Conservation (phyloP, 208 protist species). For the Herpetomonas muscarum region DNA sequence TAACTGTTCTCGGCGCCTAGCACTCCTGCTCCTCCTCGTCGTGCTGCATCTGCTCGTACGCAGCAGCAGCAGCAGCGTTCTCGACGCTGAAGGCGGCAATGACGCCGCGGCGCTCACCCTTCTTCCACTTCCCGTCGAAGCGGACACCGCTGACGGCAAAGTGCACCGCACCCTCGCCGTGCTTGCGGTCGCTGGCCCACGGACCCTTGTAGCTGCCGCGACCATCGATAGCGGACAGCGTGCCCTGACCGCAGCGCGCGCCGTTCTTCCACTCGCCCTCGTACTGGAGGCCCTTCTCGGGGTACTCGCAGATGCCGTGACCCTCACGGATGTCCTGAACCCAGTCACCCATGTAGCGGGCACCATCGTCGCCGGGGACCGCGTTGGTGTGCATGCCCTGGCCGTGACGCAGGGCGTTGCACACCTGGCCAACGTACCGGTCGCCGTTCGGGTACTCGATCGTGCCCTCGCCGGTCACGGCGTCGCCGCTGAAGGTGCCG, state of each 20-base stretch:
- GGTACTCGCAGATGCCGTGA: neutral
- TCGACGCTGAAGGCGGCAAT: neutral
- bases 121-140: constrained; percentile 8
- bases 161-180: constrained; percentile 2
- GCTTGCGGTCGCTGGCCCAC: neutral
- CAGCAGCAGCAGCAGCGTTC: no score
- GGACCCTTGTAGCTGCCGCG: constrained; percentile 2
- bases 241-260: neutral
- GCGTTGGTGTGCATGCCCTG: neutral
- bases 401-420: neutral
- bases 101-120: neutral
- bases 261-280: neutral
- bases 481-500: neutral
- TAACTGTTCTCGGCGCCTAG: no score
- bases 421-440: neutral
- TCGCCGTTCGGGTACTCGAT: constrained; percentile 3
- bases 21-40: no score
- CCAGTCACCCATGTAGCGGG: neutral
- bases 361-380: neutral
- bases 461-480: neutral
- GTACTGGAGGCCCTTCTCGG: neutral
- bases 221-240: neutral
- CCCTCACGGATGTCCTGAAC: neutral
- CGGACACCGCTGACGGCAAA: neutral
- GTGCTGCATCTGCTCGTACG: no score